Evolutionary conservation across 2,329 filamentous ascomycete species (phyloP), one percentile per base, ranked within the genome.

Genomic region (Trichophyton benhamiae): DNA sequence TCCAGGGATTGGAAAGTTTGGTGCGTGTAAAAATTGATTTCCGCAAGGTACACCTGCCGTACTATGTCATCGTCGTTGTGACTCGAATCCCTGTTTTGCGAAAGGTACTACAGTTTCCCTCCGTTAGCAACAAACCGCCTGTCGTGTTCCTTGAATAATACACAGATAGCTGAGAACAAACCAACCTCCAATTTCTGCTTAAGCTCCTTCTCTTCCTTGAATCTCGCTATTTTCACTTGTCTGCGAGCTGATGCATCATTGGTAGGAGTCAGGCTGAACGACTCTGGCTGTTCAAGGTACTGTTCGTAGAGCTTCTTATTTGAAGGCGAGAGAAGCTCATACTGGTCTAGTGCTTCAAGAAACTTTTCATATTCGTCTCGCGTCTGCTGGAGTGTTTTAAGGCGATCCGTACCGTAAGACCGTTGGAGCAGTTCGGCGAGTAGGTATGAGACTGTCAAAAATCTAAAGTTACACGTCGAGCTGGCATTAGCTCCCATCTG

Each of bases 1-100:
- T 97, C 94, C n/a, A 99, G 82, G 0, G 86, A 82, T 71, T 94
- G 88, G 68, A 97, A 95, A 3, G 91, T 81, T 71, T 88, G 84
- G 73, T 96, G 89, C 2, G 86, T 82, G 68, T 82, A 84, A 65
- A 91, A 85, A 17, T 82, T 78, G 49, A 96, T 77, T 66, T 89
- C 85, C 0, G 91, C 85, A 30, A 96, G 78, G 69, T 95, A 85
- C 33, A 95, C 79, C 64, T 88, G 82, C 57, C 94, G 85, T 13
- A 91, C 82, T n/a, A 87, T 81, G 67, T 91, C 88, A 61, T 99
- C 94, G 68, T 97, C 94, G 53, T 86, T 84, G 63, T 87, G 84
- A 11, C 84, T 75, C 8, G 82, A 77, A 44, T 76, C 78, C 53
- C 83, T 81, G 63, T 87, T 84, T 64, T 80, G 77, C 46, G 79